Conservation (phyloP, 306 rosid genomes). For the Senna tora region DNA sequence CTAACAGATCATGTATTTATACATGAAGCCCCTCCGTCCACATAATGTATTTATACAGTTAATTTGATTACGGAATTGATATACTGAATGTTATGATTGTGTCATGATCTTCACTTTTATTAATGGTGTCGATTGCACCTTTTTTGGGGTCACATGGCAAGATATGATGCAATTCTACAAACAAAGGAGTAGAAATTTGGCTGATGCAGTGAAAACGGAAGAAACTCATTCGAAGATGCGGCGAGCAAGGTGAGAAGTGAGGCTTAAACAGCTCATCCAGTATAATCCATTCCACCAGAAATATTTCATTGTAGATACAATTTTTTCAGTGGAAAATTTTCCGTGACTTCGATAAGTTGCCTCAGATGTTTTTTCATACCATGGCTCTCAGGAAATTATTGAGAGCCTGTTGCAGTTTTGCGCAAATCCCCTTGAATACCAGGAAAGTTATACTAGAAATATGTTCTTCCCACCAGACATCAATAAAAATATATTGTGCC, state of each 20-base stretch:
- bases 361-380: not conserved
- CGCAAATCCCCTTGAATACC: not conserved
- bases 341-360: not conserved
- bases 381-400: not conserved
- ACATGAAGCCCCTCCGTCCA: constrained; percentile 22
- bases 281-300: not conserved
- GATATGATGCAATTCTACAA: not conserved
- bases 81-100: constrained; percentile 24
- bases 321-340: not conserved
- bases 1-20: constrained; percentile 14
- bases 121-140: not conserved
- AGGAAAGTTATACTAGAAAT: not conserved
- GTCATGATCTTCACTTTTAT: constrained; percentile 7
- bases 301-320: not conserved
- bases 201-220: not conserved
- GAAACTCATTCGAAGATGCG: not conserved
- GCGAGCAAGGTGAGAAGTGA: not conserved
- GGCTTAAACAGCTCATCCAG: not conserved
- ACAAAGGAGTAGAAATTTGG: not conserved
- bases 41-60: constrained; percentile 33
- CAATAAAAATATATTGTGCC: not conserved
- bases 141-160: not conserved
- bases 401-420: not conserved
- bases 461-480: not conserved
- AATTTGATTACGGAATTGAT: constrained; percentile 39